Base-by-base conservation (phyloP, 2,329 filamentous ascomycete species). In the Neopestalotiopsis sp. region DNA sequence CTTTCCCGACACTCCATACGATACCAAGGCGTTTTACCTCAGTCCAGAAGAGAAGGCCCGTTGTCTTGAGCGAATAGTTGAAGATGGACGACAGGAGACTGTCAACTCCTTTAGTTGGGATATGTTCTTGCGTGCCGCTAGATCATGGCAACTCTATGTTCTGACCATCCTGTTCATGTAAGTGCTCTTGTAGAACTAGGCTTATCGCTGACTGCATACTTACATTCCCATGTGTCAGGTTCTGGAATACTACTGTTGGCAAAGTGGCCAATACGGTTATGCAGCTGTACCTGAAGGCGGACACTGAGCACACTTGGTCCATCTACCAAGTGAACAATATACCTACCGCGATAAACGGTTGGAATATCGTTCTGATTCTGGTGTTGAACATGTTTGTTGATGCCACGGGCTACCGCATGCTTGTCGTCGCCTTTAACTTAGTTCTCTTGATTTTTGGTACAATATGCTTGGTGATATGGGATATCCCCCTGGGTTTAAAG, bases 1-100 rank as follows among this genome's bases (percentile, higher is more conserved):
- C 72, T 87, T 88, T 70, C 86, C 86, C 0, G 85, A 87, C 32
- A 79, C 85, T 0, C 86, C 86, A 0, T 80, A 81, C 17, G 77
- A 71, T 13, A 79, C 76, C 1, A 75, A 73, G 10, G 83, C 83
- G 0, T 80, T 80, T 58, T 83, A 81, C 64, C 73, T 79, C 5
- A 78, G 71, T 0, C 72, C 77, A 13, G 70, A 74, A 0, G 78
- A 83, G 58, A 77, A 80, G 66, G 79, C 81, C 2, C 79, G 82
- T 68, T 86, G 85, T 71, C 70, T 85, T 5, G 73, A 75, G 38
- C 73, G 79, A 1, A 70, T 81, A 3, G 65, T 59, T 5, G 75
- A 77, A 61, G 75, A 77, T 45, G 74, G 73, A 10, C 69, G 74
- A 30, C 68, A 70, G n/a, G 74, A 75, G 66, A 71, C 67, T 4